Evolutionary conservation across 1,284 basidiomycete genomes (phyloP).

Genomic region (Lentinus polychrous): DNA sequence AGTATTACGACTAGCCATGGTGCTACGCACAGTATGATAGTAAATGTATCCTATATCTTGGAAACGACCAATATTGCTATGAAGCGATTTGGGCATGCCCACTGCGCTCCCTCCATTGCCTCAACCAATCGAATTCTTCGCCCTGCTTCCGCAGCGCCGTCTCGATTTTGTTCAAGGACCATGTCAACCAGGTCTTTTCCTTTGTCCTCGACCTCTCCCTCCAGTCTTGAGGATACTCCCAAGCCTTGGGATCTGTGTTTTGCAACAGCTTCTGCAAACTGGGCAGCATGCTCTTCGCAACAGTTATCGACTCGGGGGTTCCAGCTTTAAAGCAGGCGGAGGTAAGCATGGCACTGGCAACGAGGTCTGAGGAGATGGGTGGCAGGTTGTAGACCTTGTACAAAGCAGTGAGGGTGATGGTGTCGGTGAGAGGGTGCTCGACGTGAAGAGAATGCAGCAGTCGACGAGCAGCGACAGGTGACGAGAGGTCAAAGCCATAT

Average conservation of each 20-base stretch:
- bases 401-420: conserved; percentile 42
- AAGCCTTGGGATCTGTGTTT: conserved; percentile 20
- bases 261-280: conserved; percentile 31
- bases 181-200: conserved; percentile 24
- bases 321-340: conserved; percentile 40
- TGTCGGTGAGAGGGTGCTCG: conserved; percentile 37
- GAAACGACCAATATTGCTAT: conserved; percentile 1
- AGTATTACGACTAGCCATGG: too few species aligned
- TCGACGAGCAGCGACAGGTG: conserved; percentile 41
- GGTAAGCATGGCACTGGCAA: conserved; percentile 49
- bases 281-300: conserved; percentile 39
- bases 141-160: conserved; percentile 19
- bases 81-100: conserved; percentile 14
- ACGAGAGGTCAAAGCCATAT: conserved; percentile 49
- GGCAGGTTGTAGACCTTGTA: conserved; percentile 47
- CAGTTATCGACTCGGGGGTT: conserved; percentile 28
- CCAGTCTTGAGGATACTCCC: conserved; percentile 20
- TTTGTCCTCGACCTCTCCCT: conserved; percentile 19
- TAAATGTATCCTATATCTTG: not conserved
- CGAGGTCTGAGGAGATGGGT: conserved; percentile 45
- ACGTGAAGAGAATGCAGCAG: conserved; percentile 38
- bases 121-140: conserved; percentile 21
- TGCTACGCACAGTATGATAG: not conserved
- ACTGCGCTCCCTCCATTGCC: conserved; percentile 21
- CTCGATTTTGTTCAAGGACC: conserved; percentile 22